Conservation (phyloP, 176 grass and related monocot genomes). For the maize (Zea mays) region Zm-B73-REFERENCE-NAM-5.0 NC_050097.1:143000501-143001000, state of each 20-base stretch:
- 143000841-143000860: not conserved
- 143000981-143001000: not conserved
- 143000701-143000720: slow-evolving; percentile 75
- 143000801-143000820: no score
- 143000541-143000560: not conserved
- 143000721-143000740: slow-evolving; percentile 72
- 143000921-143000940: not conserved
- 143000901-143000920: no score
- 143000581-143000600: not conserved
- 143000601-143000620: not conserved
- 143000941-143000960: not conserved
- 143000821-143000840: no score
- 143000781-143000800: no score
- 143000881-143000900: not conserved
- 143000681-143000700: slow-evolving; percentile 65
- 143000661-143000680: not conserved
- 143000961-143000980: not conserved
- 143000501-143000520: no score
- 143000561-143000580: not conserved
- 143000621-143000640: not conserved
- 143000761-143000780: slow-evolving; percentile 97
- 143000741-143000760: slow-evolving; percentile 95
- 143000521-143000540: no score
- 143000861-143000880: not conserved
- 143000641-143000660: not conserved